These are phyloP conservation scores for Tolypocladium endophyticum DNA, from an alignment of 2,329 filamentous ascomycete species.

Conservation along the genomic window DNA sequence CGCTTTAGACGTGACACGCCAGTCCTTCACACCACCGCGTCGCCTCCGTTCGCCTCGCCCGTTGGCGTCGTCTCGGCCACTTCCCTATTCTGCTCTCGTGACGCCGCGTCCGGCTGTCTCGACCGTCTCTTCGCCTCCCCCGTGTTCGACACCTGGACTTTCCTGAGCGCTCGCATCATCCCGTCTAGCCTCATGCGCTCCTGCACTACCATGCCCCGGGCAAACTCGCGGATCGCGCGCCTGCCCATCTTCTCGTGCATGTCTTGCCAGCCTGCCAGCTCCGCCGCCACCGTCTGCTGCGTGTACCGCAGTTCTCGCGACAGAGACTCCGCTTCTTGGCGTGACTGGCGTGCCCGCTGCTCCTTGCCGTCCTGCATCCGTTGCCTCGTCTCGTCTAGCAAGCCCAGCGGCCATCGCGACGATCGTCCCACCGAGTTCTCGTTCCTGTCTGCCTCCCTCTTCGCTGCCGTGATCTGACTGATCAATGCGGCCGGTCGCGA, in stretches of 20 bases:
- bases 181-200: conserved; percentile 73
- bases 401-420: conserved; percentile 67
- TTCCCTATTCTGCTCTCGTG: not conserved
- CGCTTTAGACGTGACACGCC: not conserved
- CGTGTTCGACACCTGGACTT: conserved; percentile 26
- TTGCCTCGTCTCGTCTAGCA: conserved; percentile 81
- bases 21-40: not conserved
- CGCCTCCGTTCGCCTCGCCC: not conserved
- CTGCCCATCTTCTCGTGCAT: conserved; percentile 70
- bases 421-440: conserved; percentile 63
- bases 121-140: not conserved
- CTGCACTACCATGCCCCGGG: conserved; percentile 64
- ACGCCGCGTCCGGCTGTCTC: not conserved
- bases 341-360: conserved; percentile 61
- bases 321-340: conserved; percentile 61
- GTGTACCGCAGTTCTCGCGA: conserved; percentile 80
- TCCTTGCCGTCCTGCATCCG: conserved; percentile 76
- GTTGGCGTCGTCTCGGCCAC: not conserved
- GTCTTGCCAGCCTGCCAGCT: conserved; percentile 90
- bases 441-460: conserved; percentile 68
- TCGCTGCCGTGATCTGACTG: conserved; percentile 60
- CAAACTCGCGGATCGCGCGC: conserved; percentile 65
- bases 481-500: conserved; percentile 72
- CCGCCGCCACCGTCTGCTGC: conserved; percentile 83
- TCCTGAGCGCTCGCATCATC: conserved; percentile 68